Conservation (phyloP, 2,329 filamentous ascomycete species). For the Aureobasidium sp. region DNA sequence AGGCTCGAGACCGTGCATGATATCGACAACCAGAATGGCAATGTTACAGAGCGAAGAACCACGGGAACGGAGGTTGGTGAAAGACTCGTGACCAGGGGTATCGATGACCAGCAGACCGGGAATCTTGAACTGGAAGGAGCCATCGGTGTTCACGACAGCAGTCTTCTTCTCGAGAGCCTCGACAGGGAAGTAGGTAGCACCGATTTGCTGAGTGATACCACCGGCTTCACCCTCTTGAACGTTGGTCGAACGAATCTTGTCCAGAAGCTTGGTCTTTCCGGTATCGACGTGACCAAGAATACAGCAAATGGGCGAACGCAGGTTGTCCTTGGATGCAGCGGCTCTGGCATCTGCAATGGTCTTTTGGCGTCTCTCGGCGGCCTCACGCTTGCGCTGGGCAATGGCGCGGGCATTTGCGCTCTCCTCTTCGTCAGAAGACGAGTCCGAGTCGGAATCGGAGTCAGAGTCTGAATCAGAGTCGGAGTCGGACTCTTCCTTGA, state of each 20-base stretch:
- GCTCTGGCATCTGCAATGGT: slow-evolving; percentile 86
- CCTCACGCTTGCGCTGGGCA: slow-evolving; percentile 74
- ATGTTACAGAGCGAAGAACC: slow-evolving; percentile 99
- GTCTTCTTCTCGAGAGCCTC: slow-evolving; percentile 91
- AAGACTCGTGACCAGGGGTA: slow-evolving; percentile 99
- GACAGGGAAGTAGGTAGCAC: slow-evolving; percentile 97
- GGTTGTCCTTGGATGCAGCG: slow-evolving; percentile 83
- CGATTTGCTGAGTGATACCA: slow-evolving; percentile 99
- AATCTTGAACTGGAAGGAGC: slow-evolving; percentile 90
- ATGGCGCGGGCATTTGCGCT: slow-evolving; percentile 66
- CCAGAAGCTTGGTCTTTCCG: slow-evolving; percentile 96
- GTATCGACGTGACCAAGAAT: slow-evolving; percentile 99
- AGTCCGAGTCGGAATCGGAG: slow-evolving; percentile 42
- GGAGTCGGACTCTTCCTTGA: slow-evolving; percentile 20
- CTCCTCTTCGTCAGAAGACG: slow-evolving; percentile 60
- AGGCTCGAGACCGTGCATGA: slow-evolving; percentile 97
- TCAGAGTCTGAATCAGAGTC: slow-evolving; percentile 41
- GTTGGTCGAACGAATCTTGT: slow-evolving; percentile 97
- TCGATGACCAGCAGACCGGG: slow-evolving; percentile 95
- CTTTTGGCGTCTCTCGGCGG: slow-evolving; percentile 77
- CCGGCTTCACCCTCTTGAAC: slow-evolving; percentile 98
- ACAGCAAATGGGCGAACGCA: slow-evolving; percentile 97
- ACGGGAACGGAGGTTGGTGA: slow-evolving; percentile 93
- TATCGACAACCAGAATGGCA: slow-evolving; percentile 96
- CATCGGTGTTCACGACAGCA: slow-evolving; percentile 82